A percentile compares a stretch with the other conserved stretches of the same genome.
Conservation (phyloP, 1,139 yeast genomes). For the Taphrina pruni region DNA sequence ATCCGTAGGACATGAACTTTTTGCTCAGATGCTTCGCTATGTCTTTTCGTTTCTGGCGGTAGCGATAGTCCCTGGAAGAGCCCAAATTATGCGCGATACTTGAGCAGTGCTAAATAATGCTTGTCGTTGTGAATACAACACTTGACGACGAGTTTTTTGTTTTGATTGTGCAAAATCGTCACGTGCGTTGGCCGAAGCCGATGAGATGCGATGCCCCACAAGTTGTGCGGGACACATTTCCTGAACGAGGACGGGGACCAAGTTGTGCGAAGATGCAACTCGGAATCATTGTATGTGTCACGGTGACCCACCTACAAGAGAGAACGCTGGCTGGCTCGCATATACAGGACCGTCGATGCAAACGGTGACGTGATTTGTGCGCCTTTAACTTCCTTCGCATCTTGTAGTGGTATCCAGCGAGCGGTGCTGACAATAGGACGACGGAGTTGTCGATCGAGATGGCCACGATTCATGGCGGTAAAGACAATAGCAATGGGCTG, state of each 20-base stretch:
- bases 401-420: too few species aligned
- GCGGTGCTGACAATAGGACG: too few species aligned
- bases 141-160: slow-evolving; percentile 5
- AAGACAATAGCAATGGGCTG: neutral
- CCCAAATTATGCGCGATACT: neutral
- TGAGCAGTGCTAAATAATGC: neutral
- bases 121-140: neutral
- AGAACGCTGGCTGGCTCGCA: too few species aligned
- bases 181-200: neutral
- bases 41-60: too few species aligned
- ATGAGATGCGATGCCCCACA: neutral
- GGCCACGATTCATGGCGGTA: neutral
- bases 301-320: too few species aligned
- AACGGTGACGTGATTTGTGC: too few species aligned
- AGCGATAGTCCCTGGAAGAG: too few species aligned
- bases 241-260: neutral
- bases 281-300: neutral
- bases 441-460: neutral
- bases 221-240: neutral
- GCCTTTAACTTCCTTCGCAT: too few species aligned
- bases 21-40: too few species aligned
- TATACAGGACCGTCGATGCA: too few species aligned
- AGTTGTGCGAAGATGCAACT: neutral
- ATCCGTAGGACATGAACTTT: slow-evolving; percentile 8
- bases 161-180: neutral